Evolutionary conservation across 2,329 filamentous ascomycete genomes (phyloP), one percentile per base, ranked within the genome.

Genomic region (Aspergillus caelatus): DNA sequence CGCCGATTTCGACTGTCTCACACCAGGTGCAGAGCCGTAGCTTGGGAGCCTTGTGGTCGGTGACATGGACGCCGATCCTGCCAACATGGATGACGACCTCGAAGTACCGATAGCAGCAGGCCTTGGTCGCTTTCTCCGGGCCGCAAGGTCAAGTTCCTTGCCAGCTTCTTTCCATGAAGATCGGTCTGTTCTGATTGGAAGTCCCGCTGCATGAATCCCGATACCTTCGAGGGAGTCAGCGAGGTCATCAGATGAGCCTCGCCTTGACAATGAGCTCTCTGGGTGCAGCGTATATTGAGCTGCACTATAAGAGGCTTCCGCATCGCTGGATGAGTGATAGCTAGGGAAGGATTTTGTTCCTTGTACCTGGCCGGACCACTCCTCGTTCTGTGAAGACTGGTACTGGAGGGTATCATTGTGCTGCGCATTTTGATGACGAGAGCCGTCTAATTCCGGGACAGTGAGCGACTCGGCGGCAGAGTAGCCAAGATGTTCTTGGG

Each of bases 21-120:
- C 73, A n/a, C 73, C 71, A 66, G 80, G 79, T n/a, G 72, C 68
- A 52, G 69, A 67, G 54, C 71, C 73, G 63, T 72, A 75, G 68
- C 65, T 74, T 19, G 75, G 72, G 34, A 74, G 70, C 62, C 74
- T 74, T 62, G 70, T 74, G 10, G 76, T 80, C 7, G 81, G 80
- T 12, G 81, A 79, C 68, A 80, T 78, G 28, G 79, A 75, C 10
- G 79, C 76, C 7, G 79, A 73, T 16, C 74, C 76, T 9, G 72
- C 71, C 60, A 78, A 73, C 45, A 76, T 74, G n/a, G 77, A 75
- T 52, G 74, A 74, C 23, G 79, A 73, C 21, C 74, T 70, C 7
- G 78, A 73, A 16, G 80, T 82, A 36, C 80, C 80, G 65, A 83
- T 79, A 55, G 80, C 79, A 59, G 81, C 79, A 39, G 81, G 81